Percentiles rank a stretch among this genome's conserved stretches.
Conservation (phyloP, 2,329 filamentous ascomycete species). For the Pseudopithomyces maydicus region DNA sequence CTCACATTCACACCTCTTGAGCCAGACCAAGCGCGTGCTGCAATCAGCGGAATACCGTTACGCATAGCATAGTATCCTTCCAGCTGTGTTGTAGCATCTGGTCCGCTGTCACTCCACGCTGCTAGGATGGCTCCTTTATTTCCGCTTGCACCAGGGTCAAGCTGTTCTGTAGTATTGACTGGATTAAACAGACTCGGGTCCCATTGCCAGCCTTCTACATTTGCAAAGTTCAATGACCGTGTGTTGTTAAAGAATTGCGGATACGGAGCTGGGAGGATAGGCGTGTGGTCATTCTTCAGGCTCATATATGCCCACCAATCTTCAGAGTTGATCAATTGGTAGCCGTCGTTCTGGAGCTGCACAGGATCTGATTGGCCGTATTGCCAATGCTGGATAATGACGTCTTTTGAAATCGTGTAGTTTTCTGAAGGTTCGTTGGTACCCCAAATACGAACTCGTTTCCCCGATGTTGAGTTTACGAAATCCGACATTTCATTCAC, state of each 20-base stretch:
- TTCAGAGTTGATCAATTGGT: slow-evolving; percentile 53
- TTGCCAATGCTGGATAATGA: slow-evolving; percentile 56
- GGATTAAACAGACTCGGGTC: slow-evolving; percentile 52
- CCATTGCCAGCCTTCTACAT: slow-evolving; percentile 51
- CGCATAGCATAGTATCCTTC: slow-evolving; percentile 56
- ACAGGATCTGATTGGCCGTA: slow-evolving; percentile 55
- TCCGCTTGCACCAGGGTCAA: slow-evolving; percentile 33
- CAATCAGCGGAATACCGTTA: slow-evolving; percentile 52
- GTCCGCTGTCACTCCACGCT: slow-evolving; percentile 57
- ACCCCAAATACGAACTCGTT: slow-evolving; percentile 45
- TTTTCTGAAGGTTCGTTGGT: slow-evolving; percentile 52
- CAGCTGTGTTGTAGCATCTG: slow-evolving; percentile 54
- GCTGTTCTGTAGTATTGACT: slow-evolving; percentile 49
- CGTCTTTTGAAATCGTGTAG: slow-evolving; percentile 45
- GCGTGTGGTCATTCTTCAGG: slow-evolving; percentile 58
- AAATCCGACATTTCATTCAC: slow-evolving; percentile 44
- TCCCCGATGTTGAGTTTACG: slow-evolving; percentile 35
- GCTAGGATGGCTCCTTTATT: slow-evolving; percentile 46
- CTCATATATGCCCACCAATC: slow-evolving; percentile 62
- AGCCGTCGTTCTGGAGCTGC: slow-evolving; percentile 44
- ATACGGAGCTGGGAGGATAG: slow-evolving; percentile 53
- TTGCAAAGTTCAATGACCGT: slow-evolving; percentile 53
- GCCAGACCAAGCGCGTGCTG: slow-evolving; percentile 51
- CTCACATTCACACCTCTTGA: slow-evolving; percentile 41
- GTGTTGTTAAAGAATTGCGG: slow-evolving; percentile 54